Conservation (phyloP, 345 rosid genomes). For the Bretschneidera sinensis region DNA sequence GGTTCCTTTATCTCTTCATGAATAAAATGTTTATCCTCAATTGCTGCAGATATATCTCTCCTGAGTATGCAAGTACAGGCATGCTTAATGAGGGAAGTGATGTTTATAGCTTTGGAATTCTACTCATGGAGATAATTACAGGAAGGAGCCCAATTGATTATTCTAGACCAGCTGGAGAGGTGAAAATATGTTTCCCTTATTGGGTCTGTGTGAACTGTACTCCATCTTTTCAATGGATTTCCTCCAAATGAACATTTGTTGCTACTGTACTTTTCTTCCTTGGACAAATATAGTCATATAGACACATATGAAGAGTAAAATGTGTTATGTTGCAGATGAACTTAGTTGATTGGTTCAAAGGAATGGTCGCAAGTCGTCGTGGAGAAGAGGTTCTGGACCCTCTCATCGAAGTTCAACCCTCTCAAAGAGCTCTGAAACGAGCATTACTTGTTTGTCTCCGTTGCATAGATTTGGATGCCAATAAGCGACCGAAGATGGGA, state of each 20-base stretch:
- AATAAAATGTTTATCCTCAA: not conserved
- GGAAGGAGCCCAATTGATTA: constrained; percentile 90
- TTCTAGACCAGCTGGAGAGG: constrained; percentile 91
- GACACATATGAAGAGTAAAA: not conserved
- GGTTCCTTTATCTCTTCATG: not conserved
- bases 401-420: constrained; percentile 50
- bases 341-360: constrained; percentile 94
- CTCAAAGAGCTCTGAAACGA: constrained; percentile 72
- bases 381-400: constrained; percentile 88
- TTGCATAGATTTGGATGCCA: constrained; percentile 82
- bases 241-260: too few species aligned
- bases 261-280: too few species aligned
- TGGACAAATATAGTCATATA: too few species aligned
- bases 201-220: too few species aligned
- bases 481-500: constrained; percentile 94
- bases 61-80: constrained; percentile 93
- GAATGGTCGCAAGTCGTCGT: constrained; percentile 83
- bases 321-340: constrained; percentile 56
- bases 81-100: constrained; percentile 97
- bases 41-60: constrained; percentile 73
- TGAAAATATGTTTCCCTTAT: constrained; percentile 9
- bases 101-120: constrained; percentile 87
- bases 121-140: constrained; percentile 93
- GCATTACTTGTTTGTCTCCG: constrained; percentile 81
- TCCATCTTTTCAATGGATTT: too few species aligned